Conservation (phyloP, 805 yeast genomes). For the Candida loeiensis region DNA sequence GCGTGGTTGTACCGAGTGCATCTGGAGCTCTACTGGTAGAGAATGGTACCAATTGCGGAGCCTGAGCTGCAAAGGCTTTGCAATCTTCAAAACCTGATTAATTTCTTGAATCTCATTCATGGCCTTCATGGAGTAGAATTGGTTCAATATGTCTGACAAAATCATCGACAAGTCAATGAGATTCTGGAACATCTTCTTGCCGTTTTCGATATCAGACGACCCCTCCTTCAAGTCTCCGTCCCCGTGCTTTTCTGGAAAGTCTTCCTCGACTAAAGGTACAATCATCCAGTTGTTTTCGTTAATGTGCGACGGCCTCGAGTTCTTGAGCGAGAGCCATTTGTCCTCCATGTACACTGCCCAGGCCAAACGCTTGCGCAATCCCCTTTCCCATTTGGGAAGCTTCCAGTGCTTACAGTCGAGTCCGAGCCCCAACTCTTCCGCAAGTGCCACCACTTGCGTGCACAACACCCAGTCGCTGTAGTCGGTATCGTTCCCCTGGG, state of each 20-base stretch:
- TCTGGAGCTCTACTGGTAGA: constrained; percentile 60
- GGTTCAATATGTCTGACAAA: constrained; percentile 65
- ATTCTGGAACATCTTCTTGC: constrained; percentile 64
- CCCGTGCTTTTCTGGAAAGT: constrained; percentile 71
- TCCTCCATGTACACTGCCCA: constrained; percentile 96
- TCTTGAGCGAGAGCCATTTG: constrained; percentile 82
- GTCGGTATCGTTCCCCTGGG: constrained; percentile 28
- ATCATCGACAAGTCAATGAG: constrained; percentile 65
- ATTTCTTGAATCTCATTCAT: constrained; percentile 53
- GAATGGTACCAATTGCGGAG: constrained; percentile 76
- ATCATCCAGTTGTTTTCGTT: constrained; percentile 79
- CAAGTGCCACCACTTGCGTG: constrained; percentile 80
- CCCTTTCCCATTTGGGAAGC: constrained; percentile 92
- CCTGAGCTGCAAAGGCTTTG: constrained; percentile 76
- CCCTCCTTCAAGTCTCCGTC: constrained; percentile 52
- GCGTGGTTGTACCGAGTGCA: constrained; percentile 56
- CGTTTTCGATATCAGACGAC: constrained; percentile 66
- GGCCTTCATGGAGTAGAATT: constrained; percentile 70
- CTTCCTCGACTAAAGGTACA: constrained; percentile 61
- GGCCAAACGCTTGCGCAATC: constrained; percentile 79
- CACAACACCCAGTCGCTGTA: constrained; percentile 80
- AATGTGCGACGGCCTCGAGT: constrained; percentile 81
- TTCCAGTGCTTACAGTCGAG: constrained; percentile 90
- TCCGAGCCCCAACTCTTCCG: constrained; percentile 89
- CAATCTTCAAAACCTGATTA: constrained; percentile 65